Conservation (phyloP, 257 asterid genomes). For the Lithospermum erythrorhizon region DNA sequence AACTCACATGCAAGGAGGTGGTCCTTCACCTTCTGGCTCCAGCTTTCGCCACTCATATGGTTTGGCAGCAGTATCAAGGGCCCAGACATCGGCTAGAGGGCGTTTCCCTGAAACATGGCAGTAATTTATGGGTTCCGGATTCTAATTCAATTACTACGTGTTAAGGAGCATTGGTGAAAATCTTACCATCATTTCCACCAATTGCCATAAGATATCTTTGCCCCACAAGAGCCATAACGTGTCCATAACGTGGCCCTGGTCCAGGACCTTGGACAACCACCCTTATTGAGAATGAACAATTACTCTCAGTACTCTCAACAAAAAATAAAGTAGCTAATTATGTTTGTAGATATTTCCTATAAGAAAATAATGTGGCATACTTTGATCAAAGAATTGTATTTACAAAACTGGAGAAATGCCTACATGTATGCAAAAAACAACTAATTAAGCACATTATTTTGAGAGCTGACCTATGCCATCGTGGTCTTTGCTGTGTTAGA, state of each 20-base stretch:
- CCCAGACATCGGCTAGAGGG: conserved; percentile 99
- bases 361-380: not conserved
- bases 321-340: not conserved
- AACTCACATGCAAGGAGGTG: conserved; percentile 99
- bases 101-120: conserved; percentile 64
- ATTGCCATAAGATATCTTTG: conserved; percentile 99
- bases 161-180: conserved; percentile 7
- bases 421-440: not conserved
- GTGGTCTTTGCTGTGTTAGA: conserved; percentile 88
- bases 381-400: not conserved
- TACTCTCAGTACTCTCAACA: not conserved
- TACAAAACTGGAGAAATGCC: not conserved
- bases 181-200: conserved; percentile 99
- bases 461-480: conserved; percentile 85
- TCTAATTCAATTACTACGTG: conserved; percentile 5
- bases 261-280: conserved; percentile 99
- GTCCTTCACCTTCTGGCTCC: conserved; percentile 99
- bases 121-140: conserved; percentile 11
- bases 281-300: conserved; percentile 26
- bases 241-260: conserved; percentile 99
- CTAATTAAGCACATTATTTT: not conserved
- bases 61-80: conserved; percentile 99
- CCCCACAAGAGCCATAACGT: conserved; percentile 99
- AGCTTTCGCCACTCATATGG: conserved; percentile 99
- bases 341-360: not conserved